Base-by-base conservation (phyloP, 2,329 filamentous ascomycete genomes). In the Trichoderma asperellum region DNA sequence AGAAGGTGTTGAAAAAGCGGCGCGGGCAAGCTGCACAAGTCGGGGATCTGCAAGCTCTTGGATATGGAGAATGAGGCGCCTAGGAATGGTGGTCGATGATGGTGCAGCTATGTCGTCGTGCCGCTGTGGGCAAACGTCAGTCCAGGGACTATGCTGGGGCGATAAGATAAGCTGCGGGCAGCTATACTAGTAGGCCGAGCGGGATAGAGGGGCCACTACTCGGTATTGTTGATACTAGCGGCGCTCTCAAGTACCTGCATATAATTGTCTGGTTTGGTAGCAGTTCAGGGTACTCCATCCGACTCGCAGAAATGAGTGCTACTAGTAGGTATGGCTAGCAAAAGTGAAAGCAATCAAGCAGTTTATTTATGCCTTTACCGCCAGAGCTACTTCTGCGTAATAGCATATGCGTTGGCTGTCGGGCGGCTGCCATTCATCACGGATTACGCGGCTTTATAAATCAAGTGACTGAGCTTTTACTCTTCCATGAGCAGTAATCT, bases 161-260 rank as follows among this genome's bases (percentile, higher is more conserved):
- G 67, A 63, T 68, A 68, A 68, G 67, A 68, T 68, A 68, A 68
- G 67, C 52, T 56, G n/a, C 56, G 47, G 47, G 43, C 32, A 37
- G 43, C 24, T 58, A 18, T 21, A 32, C 55, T 34, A 37, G 55
- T 34, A 37, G 55, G 32, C 18, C 37, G 40, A 29, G 59, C 59
- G 40, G 18, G 29, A 21, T 35, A n/a, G 57, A 62, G 43, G 59
- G 59, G 59, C 59, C 18, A 47, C 40, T 62, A 18, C 18, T 43
- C 24, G 24, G 24, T 18, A 18, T 18, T 43, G 40, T 16, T 43
- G 40, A n/a, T n/a, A 18, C 40, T 43, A 43, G 40, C 40, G 40
- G 40, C 40, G 18, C 16, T 43, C 18, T 43, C 40, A 43, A 16
- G 40, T 43, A 43, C 40, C 40, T 43, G 40, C 40, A 16, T n/a